Base-by-base conservation (phyloP, 345 rosid genomes). In the Dipteronia dyeriana region DNA sequence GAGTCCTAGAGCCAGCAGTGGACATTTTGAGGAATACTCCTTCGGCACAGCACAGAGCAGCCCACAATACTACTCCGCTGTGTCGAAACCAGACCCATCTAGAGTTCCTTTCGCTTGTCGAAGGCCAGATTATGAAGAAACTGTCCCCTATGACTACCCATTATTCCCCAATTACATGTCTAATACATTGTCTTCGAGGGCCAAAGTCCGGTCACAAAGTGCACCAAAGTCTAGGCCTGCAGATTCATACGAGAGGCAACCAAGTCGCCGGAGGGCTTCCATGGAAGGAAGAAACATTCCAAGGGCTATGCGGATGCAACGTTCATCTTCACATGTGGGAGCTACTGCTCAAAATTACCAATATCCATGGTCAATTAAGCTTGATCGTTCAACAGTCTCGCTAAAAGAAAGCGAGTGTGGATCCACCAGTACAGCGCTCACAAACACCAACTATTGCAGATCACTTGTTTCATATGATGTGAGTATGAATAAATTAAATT, bases 151-250 rank as follows among this genome's bases (percentile, higher is more conserved):
- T 68, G 89, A 89, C 56, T 56, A 75, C 77, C 81, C 84, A 0
- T 26, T 84, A 3, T 89, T 71, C 81, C 98, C 98, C 7, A 96
- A 81, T 57, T 96, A 96, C 89, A 93, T 93, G 98, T 90, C 98
- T 0, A 93, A 91, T 79, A 93, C 98, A 17, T 86, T 90, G 76
- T 90, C 97, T 70, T 93, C 97, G 22, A 84, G 85, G 77, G 97
- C 94, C 26, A 93, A 91, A 73, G 90, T 84, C 65, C 79, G 97
- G 62, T 93, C 98, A 66, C 97, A 91, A 22, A 93, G 97, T 68
- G 97, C 93, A 0, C 97, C 98, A 0, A 91, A 89, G 76, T 90
- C 87, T 66, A 88, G 98, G 84, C 90, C 91, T 3, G 9, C 13
- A 0, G 97, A 91, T 20, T 77, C 87, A 61, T 88, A 79, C 16